These are phyloP conservation scores for Leucogyrophana mollusca DNA, from an alignment of 768 basidiomycete genomes.

Conservation along the genomic window DNA sequence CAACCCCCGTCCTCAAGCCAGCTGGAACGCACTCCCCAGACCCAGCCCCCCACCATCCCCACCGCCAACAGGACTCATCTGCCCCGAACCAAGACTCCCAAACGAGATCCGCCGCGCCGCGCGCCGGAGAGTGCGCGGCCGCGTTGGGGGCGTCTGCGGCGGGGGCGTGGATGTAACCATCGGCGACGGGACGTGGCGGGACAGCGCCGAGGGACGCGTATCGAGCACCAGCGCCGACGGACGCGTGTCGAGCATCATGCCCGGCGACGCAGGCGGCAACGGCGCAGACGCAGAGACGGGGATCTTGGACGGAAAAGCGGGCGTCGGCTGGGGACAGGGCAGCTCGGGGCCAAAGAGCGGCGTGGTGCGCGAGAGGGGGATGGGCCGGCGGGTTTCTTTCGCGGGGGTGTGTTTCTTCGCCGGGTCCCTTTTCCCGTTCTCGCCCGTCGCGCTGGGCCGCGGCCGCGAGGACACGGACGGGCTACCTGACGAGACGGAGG, in stretches of 20 bases:
- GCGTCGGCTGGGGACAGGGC: slow-evolving; percentile 41
- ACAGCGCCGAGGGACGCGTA: slow-evolving; percentile 22
- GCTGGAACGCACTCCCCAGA: slow-evolving; percentile 74
- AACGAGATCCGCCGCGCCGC: slow-evolving; percentile 66
- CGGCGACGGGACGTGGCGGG: slow-evolving; percentile 20
- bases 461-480: too few species aligned
- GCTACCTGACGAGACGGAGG: slow-evolving; percentile 3
- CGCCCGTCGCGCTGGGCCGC: too few species aligned
- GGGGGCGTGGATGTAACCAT: slow-evolving; percentile 7
- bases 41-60: slow-evolving; percentile 34
- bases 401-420: too few species aligned
- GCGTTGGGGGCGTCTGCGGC: slow-evolving; percentile 16
- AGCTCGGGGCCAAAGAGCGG: slow-evolving; percentile 69
- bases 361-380: slow-evolving; percentile 51
- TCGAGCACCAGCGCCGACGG: too few species aligned
- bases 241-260: too few species aligned
- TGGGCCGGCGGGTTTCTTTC: slow-evolving; percentile 22
- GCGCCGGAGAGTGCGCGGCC: slow-evolving; percentile 28
- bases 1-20: slow-evolving; percentile 37
- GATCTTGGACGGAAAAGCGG: slow-evolving; percentile 27
- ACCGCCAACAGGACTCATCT: slow-evolving; percentile 32
- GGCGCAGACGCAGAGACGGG: too few species aligned
- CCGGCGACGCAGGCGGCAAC: too few species aligned
- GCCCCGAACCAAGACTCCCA: slow-evolving; percentile 42
- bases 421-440: too few species aligned